A percentile compares a stretch with the other conserved stretches of the same genome.
These are phyloP conservation scores for Candida bentonensis DNA, from an alignment of 805 yeast species.

Conservation along the genomic window DNA sequence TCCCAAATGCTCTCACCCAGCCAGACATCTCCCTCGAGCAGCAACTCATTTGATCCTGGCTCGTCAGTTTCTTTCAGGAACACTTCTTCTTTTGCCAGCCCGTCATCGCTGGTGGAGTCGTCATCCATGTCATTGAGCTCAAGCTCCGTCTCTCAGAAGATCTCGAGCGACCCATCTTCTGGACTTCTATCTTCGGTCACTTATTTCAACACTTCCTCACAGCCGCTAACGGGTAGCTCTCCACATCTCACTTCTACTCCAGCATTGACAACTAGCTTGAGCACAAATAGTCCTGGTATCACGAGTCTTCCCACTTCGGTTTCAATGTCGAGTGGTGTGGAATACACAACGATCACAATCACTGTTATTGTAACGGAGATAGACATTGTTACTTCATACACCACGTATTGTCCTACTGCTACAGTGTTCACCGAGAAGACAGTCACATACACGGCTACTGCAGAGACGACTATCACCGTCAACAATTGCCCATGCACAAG, in stretches of 20 bases:
- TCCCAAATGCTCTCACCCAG: too few relatives aligned
- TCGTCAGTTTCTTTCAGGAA: too few relatives aligned
- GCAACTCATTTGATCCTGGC: too few relatives aligned
- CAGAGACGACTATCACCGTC: constrained; percentile 7
- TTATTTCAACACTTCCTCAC: background rate
- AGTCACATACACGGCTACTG: constrained; percentile 14
- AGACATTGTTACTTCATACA: constrained; percentile 11
- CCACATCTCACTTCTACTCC: background rate
- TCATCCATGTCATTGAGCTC: background rate
- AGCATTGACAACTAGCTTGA: background rate
- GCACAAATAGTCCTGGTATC: too few relatives aligned
- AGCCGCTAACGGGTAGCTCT: background rate
- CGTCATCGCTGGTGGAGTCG: background rate
- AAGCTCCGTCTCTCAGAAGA: background rate
- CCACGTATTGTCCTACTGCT: constrained; percentile 16
- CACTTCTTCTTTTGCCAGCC: background rate
- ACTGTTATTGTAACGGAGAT: background rate
- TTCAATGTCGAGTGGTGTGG: background rate
- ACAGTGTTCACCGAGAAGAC: constrained; percentile 14
- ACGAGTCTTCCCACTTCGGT: background rate
- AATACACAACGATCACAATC: background rate
- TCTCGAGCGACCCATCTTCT: background rate
- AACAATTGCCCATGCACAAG: constrained; percentile 8
- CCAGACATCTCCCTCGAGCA: too few relatives aligned
- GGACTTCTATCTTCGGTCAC: background rate